Base-by-base conservation (phyloP, 331 rosid genomes). In the Spiraea crenata region DNA sequence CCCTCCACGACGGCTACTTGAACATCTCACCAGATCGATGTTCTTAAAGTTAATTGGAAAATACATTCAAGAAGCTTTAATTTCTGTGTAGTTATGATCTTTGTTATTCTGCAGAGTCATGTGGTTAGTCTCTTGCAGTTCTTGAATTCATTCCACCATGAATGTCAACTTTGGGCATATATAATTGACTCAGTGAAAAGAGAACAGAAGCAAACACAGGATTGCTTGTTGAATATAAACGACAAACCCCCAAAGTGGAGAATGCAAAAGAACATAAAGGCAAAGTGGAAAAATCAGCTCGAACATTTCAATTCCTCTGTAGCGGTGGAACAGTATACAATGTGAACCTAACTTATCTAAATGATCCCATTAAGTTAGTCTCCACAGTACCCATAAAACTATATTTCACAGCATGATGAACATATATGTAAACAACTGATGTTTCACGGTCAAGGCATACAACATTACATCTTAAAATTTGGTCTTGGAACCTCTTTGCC, bases 391-490 rank as follows among this genome's bases (percentile, higher is more conserved):
- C 50, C 57, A 65, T 25, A n/a, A 65, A 52, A 74, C 55, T 59
- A 49, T 10, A 49, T 57, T 50, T 74, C 72, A 70, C 69, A 70
- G 56, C 19, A 16, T 17, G 39, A 17, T 38, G 16, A 54, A 64
- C 74, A 64, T 34, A 57, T 58, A 67, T 54, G 76, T 37, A 74
- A 41, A 64, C 56, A 66, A 71, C 84, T 76, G 75, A 34, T 77
- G 48, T 77, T 82, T 68, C 56, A 65, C 67, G 57, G 67, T 62
- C 72, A 65, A 61, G 64, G 74, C 67, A 70, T 70, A 76, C 81
- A 46, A 20, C 60, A 51, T 46, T 9, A 76, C 71, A 74, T 66
- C 52, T 70, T 63, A 50, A 78, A 34, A 1, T 19, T 25, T 70
- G 48, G 39, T 68, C 45, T 70, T 59, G 60, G 83, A 81, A 73